Percentiles rank a stretch among this genome's conserved stretches.
Evolutionary conservation across 1,284 basidiomycete genomes (phyloP).

Genomic region (Cryptococcus depauperatus): DNA sequence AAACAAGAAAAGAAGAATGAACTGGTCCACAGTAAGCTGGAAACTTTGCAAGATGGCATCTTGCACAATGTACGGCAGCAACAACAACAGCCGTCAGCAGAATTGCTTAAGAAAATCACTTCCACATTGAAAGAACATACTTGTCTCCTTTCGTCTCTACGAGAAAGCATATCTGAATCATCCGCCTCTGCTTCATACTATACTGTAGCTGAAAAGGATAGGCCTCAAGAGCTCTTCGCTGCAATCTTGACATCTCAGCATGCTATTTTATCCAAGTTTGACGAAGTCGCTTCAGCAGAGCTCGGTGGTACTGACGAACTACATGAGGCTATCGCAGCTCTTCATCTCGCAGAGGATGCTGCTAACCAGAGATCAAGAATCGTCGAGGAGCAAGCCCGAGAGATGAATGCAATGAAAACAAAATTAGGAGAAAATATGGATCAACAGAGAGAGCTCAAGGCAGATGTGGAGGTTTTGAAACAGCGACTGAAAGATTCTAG

Average conservation of each 20-base stretch:
- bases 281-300: conserved; percentile 9
- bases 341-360: conserved; percentile 5
- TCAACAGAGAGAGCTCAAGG: too few relatives aligned
- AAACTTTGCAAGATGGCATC: not conserved
- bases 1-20: not conserved
- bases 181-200: not conserved
- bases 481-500: conserved; percentile 6
- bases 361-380: conserved; percentile 1
- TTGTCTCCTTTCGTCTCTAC: not conserved
- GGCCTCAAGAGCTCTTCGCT: conserved; percentile 10
- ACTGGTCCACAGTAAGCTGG: not conserved
- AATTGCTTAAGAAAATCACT: not conserved
- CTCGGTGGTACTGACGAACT: not conserved
- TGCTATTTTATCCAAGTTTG: conserved; percentile 15
- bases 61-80: not conserved
- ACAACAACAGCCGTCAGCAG: not conserved
- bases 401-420: not conserved
- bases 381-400: not conserved
- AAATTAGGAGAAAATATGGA: not conserved
- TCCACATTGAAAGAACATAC: conserved; percentile 7
- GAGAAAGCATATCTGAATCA: not conserved
- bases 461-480: conserved; percentile 4
- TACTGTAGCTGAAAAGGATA: not conserved
- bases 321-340: conserved; percentile 4
- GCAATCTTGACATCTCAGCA: conserved; percentile 18